Conservation (phyloP, 2,329 filamentous ascomycete genomes). For the Fusarium sp. region DNA sequence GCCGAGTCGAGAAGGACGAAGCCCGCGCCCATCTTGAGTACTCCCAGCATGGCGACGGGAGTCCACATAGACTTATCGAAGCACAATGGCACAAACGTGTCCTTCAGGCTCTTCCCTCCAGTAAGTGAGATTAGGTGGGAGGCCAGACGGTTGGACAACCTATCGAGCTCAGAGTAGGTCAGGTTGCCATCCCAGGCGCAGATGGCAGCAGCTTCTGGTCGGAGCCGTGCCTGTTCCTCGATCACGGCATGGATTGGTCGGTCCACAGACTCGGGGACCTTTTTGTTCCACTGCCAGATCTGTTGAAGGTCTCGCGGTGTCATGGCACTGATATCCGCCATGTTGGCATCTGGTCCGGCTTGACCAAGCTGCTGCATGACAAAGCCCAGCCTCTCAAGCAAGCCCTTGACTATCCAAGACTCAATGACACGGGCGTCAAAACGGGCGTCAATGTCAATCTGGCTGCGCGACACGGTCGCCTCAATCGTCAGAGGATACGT, state of each 20-base stretch:
- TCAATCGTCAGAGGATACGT: conserved; percentile 9
- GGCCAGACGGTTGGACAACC: conserved; percentile 1
- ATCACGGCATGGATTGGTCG: conserved; percentile 34
- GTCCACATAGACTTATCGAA: conserved; percentile 31
- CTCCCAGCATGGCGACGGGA: conserved; percentile 1
- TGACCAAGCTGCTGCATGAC: background rate
- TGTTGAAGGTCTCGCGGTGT: background rate
- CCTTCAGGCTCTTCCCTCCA: background rate
- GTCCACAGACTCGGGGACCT: background rate
- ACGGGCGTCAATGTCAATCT: background rate
- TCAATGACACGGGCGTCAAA: conserved; percentile 5
- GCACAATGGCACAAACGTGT: conserved; percentile 6
- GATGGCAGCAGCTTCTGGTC: conserved; percentile 28
- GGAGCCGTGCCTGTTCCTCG: background rate
- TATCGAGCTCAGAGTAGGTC: conserved; percentile 31
- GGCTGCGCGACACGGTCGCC: background rate
- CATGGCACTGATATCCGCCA: background rate
- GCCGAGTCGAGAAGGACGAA: conserved; percentile 7
- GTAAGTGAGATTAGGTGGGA: background rate
- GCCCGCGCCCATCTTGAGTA: background rate
- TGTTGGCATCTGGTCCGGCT: background rate
- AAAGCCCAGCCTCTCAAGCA: background rate
- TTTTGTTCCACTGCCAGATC: conserved; percentile 29
- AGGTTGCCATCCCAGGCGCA: conserved; percentile 39
- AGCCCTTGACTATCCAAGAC: background rate